These are phyloP conservation scores for Kluyveromyces siamensis DNA, from an alignment of 805 yeast species.

Conservation along the genomic window DNA sequence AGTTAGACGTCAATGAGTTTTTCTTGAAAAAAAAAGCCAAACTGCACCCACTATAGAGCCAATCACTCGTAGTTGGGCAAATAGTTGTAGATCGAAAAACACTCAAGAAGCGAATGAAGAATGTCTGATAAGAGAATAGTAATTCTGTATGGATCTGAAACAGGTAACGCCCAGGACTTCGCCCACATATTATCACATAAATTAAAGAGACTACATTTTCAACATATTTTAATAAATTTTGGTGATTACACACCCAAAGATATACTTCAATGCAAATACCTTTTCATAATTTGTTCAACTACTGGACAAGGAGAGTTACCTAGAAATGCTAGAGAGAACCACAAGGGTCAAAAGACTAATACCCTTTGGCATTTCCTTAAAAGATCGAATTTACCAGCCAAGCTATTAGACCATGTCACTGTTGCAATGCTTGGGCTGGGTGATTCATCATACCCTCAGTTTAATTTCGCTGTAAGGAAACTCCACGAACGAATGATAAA, in stretches of 20 bases:
- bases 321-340: slow-evolving; percentile 46
- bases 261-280: slow-evolving; percentile 39
- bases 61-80: neutral
- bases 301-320: slow-evolving; percentile 96
- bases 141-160: slow-evolving; percentile 82
- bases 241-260: slow-evolving; percentile 53
- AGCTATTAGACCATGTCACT: slow-evolving; percentile 49
- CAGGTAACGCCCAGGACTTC: slow-evolving; percentile 84
- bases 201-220: slow-evolving; percentile 45
- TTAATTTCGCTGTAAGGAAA: slow-evolving; percentile 80
- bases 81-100: neutral
- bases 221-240: slow-evolving; percentile 40
- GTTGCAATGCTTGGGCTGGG: slow-evolving; percentile 85
- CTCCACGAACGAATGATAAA: slow-evolving; percentile 59
- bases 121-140: slow-evolving; percentile 32
- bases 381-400: slow-evolving; percentile 51
- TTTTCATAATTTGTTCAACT: slow-evolving; percentile 59
- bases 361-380: slow-evolving; percentile 66
- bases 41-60: too few relatives aligned
- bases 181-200: slow-evolving; percentile 55
- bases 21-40: too few relatives aligned
- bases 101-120: neutral
- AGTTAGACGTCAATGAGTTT: too few relatives aligned
- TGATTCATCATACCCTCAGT: slow-evolving; percentile 83
- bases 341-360: slow-evolving; percentile 10